These are phyloP conservation scores for Drechslerella dactyloides DNA, from an alignment of 2,329 filamentous ascomycete genomes.

Conservation along the genomic window DNA sequence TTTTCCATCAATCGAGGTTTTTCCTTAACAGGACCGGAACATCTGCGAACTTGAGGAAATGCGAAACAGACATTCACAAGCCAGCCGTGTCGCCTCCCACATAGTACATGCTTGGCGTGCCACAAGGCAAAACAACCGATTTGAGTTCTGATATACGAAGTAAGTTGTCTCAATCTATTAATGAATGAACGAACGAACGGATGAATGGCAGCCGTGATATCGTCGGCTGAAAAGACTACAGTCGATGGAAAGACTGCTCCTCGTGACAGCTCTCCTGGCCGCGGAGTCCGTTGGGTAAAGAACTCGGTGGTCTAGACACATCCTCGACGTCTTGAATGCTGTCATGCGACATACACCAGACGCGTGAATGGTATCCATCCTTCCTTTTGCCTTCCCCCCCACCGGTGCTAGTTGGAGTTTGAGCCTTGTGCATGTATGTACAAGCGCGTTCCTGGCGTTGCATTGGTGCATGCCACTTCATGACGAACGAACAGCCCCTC, in stretches of 20 bases:
- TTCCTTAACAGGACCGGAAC: constrained; percentile 1
- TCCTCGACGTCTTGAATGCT: constrained; percentile 1
- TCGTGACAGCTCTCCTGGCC: constrained; percentile 31
- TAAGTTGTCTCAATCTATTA: background rate
- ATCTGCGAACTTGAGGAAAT: constrained; percentile 21
- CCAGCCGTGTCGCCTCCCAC: background rate
- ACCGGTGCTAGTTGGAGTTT: constrained; percentile 13
- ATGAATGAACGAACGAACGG: too few species aligned
- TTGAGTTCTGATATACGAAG: background rate
- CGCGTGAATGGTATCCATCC: background rate
- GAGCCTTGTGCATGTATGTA: constrained; percentile 30
- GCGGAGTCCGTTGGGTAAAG: constrained; percentile 4
- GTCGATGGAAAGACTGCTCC: constrained; percentile 40
- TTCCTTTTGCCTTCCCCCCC: constrained; percentile 5
- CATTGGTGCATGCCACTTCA: too few species aligned
- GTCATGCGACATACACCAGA: constrained; percentile 29
- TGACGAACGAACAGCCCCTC: too few species aligned
- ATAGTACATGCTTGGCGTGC: background rate
- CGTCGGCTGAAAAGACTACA: constrained; percentile 41
- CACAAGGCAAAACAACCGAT: background rate
- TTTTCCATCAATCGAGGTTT: too few species aligned
- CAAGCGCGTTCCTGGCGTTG: background rate
- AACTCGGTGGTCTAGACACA: constrained; percentile 27
- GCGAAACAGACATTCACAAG: background rate
- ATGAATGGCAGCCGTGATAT: constrained; percentile 20